Evolutionary conservation across 495 filamentous ascomycete species (phyloP), one percentile per base, ranked within the genome.

Genomic region (Cercophora scortea): DNA sequence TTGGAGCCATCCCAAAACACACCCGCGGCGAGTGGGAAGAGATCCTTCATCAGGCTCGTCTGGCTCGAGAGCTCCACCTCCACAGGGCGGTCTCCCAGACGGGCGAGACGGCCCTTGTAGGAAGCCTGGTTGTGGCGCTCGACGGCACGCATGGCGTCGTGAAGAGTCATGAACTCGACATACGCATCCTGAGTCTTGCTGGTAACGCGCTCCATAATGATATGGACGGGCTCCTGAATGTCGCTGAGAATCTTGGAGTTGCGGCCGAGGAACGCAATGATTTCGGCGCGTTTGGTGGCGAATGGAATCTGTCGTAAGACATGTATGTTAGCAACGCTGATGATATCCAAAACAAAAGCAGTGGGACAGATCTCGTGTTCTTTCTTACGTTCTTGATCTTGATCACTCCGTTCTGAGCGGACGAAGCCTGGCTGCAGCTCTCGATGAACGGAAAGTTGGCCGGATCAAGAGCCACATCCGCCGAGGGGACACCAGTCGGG

Each of bases 141-240:
- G 6, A 82, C 71, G 0, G 78, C 71, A 9, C 68, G 67, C 10
- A 71, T 56, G 0, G 87, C 87, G 61, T 84, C 82, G 0, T 68
- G 53, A 0, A 68, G 51, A 6, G 71, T 77, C 33, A 69, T 49
- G 45, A 90, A 83, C 60, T 93, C 88, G 33, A 88, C 80, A 55
- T 73, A 93, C 52, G 79, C 84, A 47, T 90, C 86, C 66, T 84
- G 80, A 0, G 88, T 91, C 75, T 91, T 92, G 45, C 79, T 78
- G 1, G 85, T 87, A 0, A 80, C 71, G 8, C 86, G 83, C 47
- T 92, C 88, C 86, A 93, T 89, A 56, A 90, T 87, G 54, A 93
- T 89, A 58, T 93, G 88, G 9, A 91, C 69, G 0, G 85, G 74
- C 47, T 81, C 82, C 6, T 83, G 73, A 2, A 65, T 57, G 43